Base-by-base conservation (phyloP, 345 rosid species). In the Dipteronia dyeriana region DNA sequence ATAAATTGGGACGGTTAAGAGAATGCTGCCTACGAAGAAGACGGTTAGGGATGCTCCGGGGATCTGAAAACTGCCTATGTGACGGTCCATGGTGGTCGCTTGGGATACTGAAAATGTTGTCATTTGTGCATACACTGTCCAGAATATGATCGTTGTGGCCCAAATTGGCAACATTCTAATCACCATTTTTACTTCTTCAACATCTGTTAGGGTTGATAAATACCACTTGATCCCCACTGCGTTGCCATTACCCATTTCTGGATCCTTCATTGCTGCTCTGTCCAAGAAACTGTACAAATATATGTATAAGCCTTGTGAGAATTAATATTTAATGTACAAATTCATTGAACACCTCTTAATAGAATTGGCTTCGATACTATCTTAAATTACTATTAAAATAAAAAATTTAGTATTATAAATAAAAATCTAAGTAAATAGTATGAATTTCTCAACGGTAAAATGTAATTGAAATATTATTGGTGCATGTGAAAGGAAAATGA, bases 71-170 rank as follows among this genome's bases (percentile, higher is more conserved):
- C 41, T 77, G 1, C 99, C 99, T 2, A 96, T 84, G 86, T 83
- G 92, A 82, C 99, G 95, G 88, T 94, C 81, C 98, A 96, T 87
- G 22, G 97, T 93, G 47, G 95, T 82, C 9, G 98, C 94, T 76
- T 96, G 99, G 13, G 97, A 91, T 25, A 96, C 99, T 0, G 99
- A 96, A 76, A 96, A 86, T 25, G 99, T 96, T 7, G 98, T 90
- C 88, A 93, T 84, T 65, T 96, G 99, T 12, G 99, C 99, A 61
- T 96, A 92, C 68, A 93, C 88, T n/a, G 98, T 91, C 99, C 99
- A 93, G 76, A 96, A 96, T 53, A 94, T 88, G 19, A 96, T 86
- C 20, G 87, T 90, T 43, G 99, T 94, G 66, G 92, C 95, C 99
- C 99, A 96, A 19, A 94, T 85, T 7, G 99, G 99, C 72, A 96